Base-by-base conservation (phyloP, 805 yeast species). In the Wickerhamomyces canadensis region DNA sequence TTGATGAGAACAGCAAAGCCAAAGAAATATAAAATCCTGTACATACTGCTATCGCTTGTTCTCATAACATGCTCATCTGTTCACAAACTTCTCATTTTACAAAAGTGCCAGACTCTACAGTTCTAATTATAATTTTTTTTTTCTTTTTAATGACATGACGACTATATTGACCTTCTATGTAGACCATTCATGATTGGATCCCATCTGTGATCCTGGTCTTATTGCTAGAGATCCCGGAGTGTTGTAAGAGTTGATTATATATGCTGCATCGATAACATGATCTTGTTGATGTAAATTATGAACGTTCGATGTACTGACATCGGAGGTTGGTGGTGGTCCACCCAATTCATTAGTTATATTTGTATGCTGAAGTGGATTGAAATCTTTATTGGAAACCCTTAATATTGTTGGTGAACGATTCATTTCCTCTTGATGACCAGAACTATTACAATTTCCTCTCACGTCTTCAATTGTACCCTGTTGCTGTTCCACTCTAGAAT, bases 201-300 rank as follows among this genome's bases (percentile, higher is more conserved):
- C 43, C 6, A 38, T 17, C 21, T 38, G 40, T 2, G 51, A 32
- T 12, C 32, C 27, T 7, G 51, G 51, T 21, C 49, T 41, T 6
- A 36, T 15, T 19, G 33, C 48, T 13, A 52, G 37, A 3, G 44
- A 38, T 4, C 49, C 47, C 2, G 56, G 50, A 8, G 55, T 49
- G 14, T 38, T 40, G 34, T 49, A 54, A 4, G 53, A 37, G 25
- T 37, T 52, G 19, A 51, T 45, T 8, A 49, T 49, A 33, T 23
- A 36, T 19, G 17, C 33, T 5, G 31, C 27, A 27, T 40, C 42
- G 5, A 31, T 12, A 14, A 19, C 35, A 11, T 31, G 14, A 19
- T 27, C 23, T 19, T 29, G 24, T 19, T 22, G 19, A 21, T 32
- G 21, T 15, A 19, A 9, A 10, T 21, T 21, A 21, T 7, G 10